phyloP scores from a whole-genome alignment of 2,329 filamentous ascomycete species.

The Lasiodiplodia citricola region DNA sequence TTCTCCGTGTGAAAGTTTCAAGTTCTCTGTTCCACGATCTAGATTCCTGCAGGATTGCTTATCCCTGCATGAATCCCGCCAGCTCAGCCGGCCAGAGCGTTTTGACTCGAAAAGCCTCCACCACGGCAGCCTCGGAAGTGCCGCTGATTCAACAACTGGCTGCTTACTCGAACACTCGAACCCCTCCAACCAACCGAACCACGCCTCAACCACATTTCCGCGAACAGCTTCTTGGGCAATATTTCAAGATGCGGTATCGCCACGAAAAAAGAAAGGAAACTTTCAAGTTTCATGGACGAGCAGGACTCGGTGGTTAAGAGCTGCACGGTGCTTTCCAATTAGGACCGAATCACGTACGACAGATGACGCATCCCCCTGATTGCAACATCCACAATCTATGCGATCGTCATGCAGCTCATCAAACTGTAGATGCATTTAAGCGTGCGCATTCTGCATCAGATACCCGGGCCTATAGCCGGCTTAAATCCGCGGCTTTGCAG shows the following conservation, averaged over 20 bases:
- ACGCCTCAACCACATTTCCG: background rate
- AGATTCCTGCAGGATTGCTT: too few relatives aligned
- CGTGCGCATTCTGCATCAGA: background rate
- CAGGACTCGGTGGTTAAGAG: background rate
- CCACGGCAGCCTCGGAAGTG: conserved; percentile 4
- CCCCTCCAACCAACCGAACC: background rate
- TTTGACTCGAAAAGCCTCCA: background rate
- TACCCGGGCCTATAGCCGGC: background rate
- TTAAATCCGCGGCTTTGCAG: conserved; percentile 2
- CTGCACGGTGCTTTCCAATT: background rate
- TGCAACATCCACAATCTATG: background rate
- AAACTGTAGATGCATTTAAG: background rate
- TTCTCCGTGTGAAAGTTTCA: too few relatives aligned
- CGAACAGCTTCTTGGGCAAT: background rate
- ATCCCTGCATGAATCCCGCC: background rate
- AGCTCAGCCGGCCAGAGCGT: background rate
- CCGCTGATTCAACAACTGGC: background rate
- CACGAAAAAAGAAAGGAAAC: too few relatives aligned
- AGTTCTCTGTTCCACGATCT: too few relatives aligned
- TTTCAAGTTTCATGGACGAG: background rate
- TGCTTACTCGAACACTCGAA: background rate
- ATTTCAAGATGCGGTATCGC: background rate
- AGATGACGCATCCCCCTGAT: conserved; percentile 3
- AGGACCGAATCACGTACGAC: background rate
- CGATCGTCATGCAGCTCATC: background rate